phyloP scores from a whole-genome alignment of 306 rosid genomes.

The Cicer arietinum region DNA sequence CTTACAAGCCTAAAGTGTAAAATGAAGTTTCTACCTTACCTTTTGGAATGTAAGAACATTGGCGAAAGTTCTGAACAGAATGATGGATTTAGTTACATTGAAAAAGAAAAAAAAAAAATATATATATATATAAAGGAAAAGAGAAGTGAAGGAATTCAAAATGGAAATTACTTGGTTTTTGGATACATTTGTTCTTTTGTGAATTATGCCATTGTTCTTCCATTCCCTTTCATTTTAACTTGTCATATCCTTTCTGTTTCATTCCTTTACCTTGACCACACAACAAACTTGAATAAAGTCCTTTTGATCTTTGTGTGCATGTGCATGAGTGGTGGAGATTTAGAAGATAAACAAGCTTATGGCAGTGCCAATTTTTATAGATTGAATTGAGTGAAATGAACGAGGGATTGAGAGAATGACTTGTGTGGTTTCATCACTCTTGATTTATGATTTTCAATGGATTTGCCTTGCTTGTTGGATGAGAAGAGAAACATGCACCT shows the following conservation, averaged over 20 bases:
- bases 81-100: too few species aligned
- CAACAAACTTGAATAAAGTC: neutral
- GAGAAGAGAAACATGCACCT: too few species aligned
- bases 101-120: too few species aligned
- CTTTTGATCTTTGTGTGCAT: neutral
- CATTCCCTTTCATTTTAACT: neutral
- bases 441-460: neutral
- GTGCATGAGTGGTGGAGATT: neutral
- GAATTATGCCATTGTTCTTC: neutral
- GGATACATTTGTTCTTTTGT: neutral
- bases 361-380: neutral
- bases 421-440: neutral
- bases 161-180: neutral
- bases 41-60: neutral
- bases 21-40: neutral
- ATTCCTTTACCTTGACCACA: neutral
- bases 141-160: neutral
- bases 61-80: neutral
- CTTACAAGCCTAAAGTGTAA: neutral
- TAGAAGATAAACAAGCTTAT: neutral
- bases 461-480: too few species aligned
- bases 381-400: slow-evolving; percentile 7
- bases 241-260: neutral
- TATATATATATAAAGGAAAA: too few species aligned
- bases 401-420: neutral